Conservation (phyloP, 2,329 filamentous ascomycete species). For the Fusarium sp. region DNA sequence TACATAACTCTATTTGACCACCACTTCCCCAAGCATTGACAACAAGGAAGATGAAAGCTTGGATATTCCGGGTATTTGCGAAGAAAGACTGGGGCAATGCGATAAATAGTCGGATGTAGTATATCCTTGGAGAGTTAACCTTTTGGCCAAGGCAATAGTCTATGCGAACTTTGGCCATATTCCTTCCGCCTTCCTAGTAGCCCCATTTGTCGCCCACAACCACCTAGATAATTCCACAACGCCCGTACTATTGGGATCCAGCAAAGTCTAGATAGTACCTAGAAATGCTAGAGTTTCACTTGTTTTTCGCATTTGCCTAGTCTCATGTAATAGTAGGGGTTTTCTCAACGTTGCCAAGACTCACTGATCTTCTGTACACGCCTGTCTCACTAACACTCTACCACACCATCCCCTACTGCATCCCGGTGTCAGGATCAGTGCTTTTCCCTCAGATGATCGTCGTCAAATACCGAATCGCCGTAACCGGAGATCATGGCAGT, state of each 20-base stretch:
- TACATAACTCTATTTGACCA: constrained; percentile 28
- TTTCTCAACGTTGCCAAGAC: not conserved
- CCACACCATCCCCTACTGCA: not conserved
- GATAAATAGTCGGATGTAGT: not conserved
- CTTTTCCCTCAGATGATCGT: not conserved
- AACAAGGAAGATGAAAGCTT: not conserved
- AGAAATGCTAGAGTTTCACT: not conserved
- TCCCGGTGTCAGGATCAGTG: not conserved
- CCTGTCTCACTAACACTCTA: not conserved
- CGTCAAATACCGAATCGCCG: not conserved
- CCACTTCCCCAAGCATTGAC: not conserved
- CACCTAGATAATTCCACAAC: not conserved
- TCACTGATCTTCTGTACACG: not conserved
- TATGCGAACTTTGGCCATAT: not conserved
- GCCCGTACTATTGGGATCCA: not conserved
- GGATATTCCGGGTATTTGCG: not conserved
- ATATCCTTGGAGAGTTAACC: not conserved
- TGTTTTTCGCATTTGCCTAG: not conserved
- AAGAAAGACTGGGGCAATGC: not conserved
- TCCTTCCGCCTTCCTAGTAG: not conserved
- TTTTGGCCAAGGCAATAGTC: not conserved
- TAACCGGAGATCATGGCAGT: not conserved
- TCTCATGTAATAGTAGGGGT: not conserved
- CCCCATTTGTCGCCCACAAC: not conserved
- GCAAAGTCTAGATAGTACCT: not conserved